Evolutionary conservation across 441 rosid species (phyloP), one percentile per base, ranked within the genome.

Genomic region (Breynia disticha): DNA sequence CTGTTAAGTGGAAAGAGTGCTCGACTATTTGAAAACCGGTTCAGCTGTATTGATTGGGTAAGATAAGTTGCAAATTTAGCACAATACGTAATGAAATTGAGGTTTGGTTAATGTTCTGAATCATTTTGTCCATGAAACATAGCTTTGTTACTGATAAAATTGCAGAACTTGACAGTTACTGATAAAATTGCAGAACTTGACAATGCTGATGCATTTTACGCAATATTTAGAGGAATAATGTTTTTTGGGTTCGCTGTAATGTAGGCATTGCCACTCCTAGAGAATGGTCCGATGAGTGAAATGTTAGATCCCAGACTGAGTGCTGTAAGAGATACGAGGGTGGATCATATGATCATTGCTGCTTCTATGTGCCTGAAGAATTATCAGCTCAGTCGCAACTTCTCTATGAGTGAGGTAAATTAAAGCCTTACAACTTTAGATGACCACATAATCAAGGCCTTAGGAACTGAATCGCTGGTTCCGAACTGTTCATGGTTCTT

Each of bases 1-100:
- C 74, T 76, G 49, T 67, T 79, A 39, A 70, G 61, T 4, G 82
- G 82, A 16, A 72, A 68, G 56, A 68, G 48, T 55, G 76, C 65
- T 46, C 16, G 37, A 8, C 39, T 42, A 12, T 72, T 53, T 55
- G 46, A 60, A 48, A 54, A 54, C 13, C 59, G 59, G 38, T 16
- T 5, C n/a, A 44, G 47, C 19, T 67, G 55, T 47, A 47, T 52
- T 50, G 64, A 63, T 7, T 72, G 78, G 81, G 85, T 76, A 65
- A 65, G 69, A 47, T 47, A 45, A 45, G 17, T 15, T 45, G 48
- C 18, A 45, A 45, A 5, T 12, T 15, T 45, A 14, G 6, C 18
- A 45, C 17, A 5, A 45, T 15, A 45, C 16, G 5, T n/a, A 15
- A 12, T 14, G 11, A 6, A 9, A 5, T 45, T 45, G 7, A 45